Evolutionary conservation across 345 rosid species (phyloP), one percentile per base, ranked within the genome.

Genomic region (Salix suchowensis): DNA sequence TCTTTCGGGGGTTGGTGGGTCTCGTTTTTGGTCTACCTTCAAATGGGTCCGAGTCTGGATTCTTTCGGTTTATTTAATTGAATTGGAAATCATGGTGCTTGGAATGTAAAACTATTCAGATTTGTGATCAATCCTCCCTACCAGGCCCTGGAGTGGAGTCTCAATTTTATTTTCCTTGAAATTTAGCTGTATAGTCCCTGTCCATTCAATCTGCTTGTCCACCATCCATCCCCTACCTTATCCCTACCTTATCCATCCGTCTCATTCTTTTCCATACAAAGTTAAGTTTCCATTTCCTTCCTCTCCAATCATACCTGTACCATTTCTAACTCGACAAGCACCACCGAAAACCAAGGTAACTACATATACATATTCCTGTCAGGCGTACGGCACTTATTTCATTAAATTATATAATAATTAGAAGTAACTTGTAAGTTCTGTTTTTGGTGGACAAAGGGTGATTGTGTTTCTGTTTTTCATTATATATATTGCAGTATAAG

Each of bases 181-280:
- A 62, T 26, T 42, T 44, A 24, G 39, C 60, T 9, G 60, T 54
- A 6, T n/a, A 6, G 24, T 5, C 6, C 37, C 37, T 34, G 32
- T 30, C 36, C 36, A 23, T 30, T 6, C 15, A 74, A 54, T 67
- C 78, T 54, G 12, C 52, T 75, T 52, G 24, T 67, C 52, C 55
- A 37, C 72, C 72, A 37, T 54, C 52, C 72, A 18, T 67, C 30
- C 30, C 30, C 30, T 28, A 34, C 37, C 37, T 34, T 4, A 5
- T 34, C 23, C 64, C 18, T 44, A 55, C 78, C 78, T 76, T 76
- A 76, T 68, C 73, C 58, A 55, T 12, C n/a, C 16, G 6, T 36
- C 30, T n/a, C 66, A 6, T 72, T 19, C 14, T 10, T 36, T 36
- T 28, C 75, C 67, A 55, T 72, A 36, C 75, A 58, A 72, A 36